phyloP scores from a whole-genome alignment of 2,329 filamentous ascomycete species.

The Catunica adiposa region DNA sequence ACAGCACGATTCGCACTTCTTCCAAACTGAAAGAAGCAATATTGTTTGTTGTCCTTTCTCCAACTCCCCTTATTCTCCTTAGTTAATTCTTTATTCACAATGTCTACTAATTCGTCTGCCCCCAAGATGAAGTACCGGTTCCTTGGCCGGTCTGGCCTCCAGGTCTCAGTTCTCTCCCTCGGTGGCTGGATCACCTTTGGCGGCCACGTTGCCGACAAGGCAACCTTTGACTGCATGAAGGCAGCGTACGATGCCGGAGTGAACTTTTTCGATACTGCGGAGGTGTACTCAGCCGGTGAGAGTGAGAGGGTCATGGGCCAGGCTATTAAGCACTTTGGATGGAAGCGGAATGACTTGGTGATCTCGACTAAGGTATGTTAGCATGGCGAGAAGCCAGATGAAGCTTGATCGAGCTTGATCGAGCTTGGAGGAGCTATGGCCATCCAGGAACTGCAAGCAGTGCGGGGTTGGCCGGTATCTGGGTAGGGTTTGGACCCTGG shows the following conservation, averaged over 20 bases:
- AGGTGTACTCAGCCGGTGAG: conserved; percentile 42
- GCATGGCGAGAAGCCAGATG: no score
- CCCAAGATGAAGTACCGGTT: conserved; percentile 50
- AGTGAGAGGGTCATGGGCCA: conserved; percentile 47
- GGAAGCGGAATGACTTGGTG: conserved; percentile 45
- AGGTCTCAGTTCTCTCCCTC: conserved; percentile 57
- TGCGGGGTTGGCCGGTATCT: background rate
- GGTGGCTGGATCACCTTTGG: conserved; percentile 62
- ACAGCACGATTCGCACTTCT: no score
- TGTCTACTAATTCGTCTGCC: conserved; percentile 19
- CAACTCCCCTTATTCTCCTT: background rate
- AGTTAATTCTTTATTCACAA: background rate
- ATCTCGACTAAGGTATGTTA: conserved; percentile 39
- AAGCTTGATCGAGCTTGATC: background rate
- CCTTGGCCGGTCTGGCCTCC: conserved; percentile 53
- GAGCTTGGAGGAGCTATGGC: no score
- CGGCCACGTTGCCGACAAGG: conserved; percentile 45
- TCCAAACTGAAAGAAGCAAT: no score
- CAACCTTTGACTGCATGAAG: conserved; percentile 40
- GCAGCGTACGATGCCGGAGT: conserved; percentile 42
- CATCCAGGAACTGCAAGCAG: no score
- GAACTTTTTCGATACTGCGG: conserved; percentile 48
- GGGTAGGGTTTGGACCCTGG: background rate
- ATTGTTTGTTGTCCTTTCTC: background rate
- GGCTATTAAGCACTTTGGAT: conserved; percentile 42